Conservation (phyloP, 495 filamentous ascomycete species). For the Lasiosphaeris hirsuta region DNA sequence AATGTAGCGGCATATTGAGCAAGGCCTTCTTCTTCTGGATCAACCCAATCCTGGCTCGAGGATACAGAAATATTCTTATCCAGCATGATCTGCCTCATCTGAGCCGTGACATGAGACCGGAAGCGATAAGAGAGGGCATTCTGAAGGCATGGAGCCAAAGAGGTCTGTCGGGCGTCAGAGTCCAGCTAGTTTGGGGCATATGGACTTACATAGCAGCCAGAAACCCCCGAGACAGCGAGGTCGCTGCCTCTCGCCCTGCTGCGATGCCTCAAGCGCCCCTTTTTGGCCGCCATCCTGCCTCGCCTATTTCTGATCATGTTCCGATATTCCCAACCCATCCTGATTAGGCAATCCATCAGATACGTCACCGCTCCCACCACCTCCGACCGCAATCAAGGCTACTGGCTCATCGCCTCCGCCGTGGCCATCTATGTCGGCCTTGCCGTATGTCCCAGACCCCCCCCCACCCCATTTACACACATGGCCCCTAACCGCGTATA, state of each 20-base stretch:
- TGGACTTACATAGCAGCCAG: constrained; percentile 9
- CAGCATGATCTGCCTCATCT: constrained; percentile 46
- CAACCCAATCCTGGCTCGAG: constrained; percentile 52
- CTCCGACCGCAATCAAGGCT: constrained; percentile 37
- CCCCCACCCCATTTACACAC: not conserved
- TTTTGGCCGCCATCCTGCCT: constrained; percentile 50
- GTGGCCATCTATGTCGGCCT: constrained; percentile 59
- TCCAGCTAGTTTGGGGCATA: not conserved
- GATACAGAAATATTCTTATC: constrained; percentile 43
- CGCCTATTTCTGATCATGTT: constrained; percentile 56
- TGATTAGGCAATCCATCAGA: constrained; percentile 54
- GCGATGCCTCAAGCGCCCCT: constrained; percentile 44
- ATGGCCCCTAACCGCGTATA: not conserved
- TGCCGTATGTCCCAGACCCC: constrained; percentile 39
- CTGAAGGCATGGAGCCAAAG: constrained; percentile 21
- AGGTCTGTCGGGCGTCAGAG: constrained; percentile 10
- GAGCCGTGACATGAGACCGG: constrained; percentile 45
- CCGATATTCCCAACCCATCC: constrained; percentile 59
- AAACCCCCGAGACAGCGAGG: constrained; percentile 28
- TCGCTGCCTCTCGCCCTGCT: constrained; percentile 48
- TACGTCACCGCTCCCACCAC: constrained; percentile 36
- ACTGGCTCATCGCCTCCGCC: constrained; percentile 57
- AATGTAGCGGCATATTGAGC: constrained; percentile 42
- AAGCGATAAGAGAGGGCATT: constrained; percentile 36
- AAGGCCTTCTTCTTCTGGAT: constrained; percentile 60